These are phyloP conservation scores for Fusarium nurragi DNA, from an alignment of 2,329 filamentous ascomycete genomes.

Conservation along the genomic window DNA sequence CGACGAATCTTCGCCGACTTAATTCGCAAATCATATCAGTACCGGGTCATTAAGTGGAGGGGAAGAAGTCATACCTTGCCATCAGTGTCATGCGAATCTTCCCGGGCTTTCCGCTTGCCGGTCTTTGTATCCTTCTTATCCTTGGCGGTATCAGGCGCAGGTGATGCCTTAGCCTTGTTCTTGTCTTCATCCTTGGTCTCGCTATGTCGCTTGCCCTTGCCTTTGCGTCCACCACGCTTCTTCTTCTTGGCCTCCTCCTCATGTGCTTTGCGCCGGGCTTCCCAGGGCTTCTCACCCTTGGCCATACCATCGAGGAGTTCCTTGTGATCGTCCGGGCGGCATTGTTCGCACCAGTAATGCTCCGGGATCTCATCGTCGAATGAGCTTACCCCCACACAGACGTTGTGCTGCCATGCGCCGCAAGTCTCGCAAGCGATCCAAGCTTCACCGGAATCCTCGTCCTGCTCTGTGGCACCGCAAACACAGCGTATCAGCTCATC, in stretches of 20 bases:
- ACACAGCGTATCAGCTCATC: conserved; percentile 90
- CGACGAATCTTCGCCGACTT: conserved; percentile 62
- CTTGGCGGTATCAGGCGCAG: conserved; percentile 55
- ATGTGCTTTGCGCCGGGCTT: conserved; percentile 70
- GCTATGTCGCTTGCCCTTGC: conserved; percentile 71
- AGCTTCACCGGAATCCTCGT: conserved; percentile 84
- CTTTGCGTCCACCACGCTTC: conserved; percentile 69
- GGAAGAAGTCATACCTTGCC: conserved; percentile 55
- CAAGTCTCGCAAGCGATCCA: conserved; percentile 98
- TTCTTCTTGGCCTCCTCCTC: conserved; percentile 70
- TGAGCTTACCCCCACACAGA: conserved; percentile 87
- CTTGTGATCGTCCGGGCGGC: conserved; percentile 83
- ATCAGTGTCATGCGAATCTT: conserved; percentile 64
- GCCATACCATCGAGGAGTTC: conserved; percentile 81
- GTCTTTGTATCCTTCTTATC: conserved; percentile 60
- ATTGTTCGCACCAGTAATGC: conserved; percentile 92
- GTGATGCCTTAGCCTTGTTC: conserved; percentile 52
- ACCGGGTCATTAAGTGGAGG: not conserved
- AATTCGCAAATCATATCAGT: conserved; percentile 8
- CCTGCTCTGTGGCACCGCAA: conserved; percentile 86
- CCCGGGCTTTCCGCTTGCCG: conserved; percentile 66
- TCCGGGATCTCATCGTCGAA: conserved; percentile 82
- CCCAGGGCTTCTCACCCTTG: conserved; percentile 88
- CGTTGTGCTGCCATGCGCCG: conserved; percentile 95
- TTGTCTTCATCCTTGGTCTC: conserved; percentile 72